Evolutionary conservation across 1,284 basidiomycete species (phyloP), one percentile per base, ranked within the genome.

Genomic region (Moesziomyces parantarcticus): DNA sequence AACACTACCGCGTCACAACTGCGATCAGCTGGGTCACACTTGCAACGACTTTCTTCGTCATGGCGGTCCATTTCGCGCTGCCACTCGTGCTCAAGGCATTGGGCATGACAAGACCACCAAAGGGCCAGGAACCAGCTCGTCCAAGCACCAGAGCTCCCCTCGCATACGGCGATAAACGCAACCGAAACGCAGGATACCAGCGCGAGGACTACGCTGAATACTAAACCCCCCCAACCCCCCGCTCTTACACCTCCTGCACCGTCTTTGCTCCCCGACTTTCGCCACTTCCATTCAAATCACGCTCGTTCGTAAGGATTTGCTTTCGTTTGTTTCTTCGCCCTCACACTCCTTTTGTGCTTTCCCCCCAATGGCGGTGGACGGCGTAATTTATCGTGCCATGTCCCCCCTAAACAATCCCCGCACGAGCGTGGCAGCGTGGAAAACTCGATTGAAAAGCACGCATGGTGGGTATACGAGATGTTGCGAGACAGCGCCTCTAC

Each of bases 31-130:
- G 76, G 76, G 64, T 78, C 50, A 66, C 74, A 0, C 40, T 79
- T 29, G 74, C 69, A 1, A 69, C 75, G 13, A 59, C 58, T 6
- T 79, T 79, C 74, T 72, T 79, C 14, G 70, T 67, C n/a, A 78
- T 75, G 62, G 66, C 61, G 18, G 77, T 79, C n/a, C 77, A 79
- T 61, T 79, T 78, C 55, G 68, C 72, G 1, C 46, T 79, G 10
- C 77, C 77, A 4, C 32, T 75, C 14, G 67, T 75, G 32, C 45
- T 74, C 26, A 71, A 77, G 48, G 56, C 60, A 1, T n/a, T 77
- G 18, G 75, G 75, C 26, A 71, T 77, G 63, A 75, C 70, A 10
- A 58, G 70, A 20, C 70, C 70, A 3, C 70, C 71, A 23, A 74
- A 64, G 58, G 66, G 54, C 18, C 43, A 69, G 23, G 36, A 55